phyloP scores from a whole-genome alignment of 2,329 filamentous ascomycete genomes.

The Aspergillus melleus region DNA sequence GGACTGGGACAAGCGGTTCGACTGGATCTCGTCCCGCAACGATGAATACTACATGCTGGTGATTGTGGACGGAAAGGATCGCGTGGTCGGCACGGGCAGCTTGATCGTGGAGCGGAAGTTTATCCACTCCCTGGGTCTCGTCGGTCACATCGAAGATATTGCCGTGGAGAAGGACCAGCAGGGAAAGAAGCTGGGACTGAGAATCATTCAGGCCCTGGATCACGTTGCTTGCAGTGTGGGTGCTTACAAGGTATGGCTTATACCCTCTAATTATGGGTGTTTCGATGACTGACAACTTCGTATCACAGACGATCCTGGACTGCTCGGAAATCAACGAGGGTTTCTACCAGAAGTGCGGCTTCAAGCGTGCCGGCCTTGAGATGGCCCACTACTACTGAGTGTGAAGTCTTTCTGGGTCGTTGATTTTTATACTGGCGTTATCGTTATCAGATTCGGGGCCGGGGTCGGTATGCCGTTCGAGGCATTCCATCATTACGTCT shows the following conservation, averaged over 20 bases:
- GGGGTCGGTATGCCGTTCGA: neutral
- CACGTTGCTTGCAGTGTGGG: slow-evolving; percentile 82
- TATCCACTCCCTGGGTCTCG: slow-evolving; percentile 52
- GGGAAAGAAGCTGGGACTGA: slow-evolving; percentile 91
- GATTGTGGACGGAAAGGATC: slow-evolving; percentile 69
- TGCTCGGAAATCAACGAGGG: slow-evolving; percentile 96
- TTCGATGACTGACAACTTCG: slow-evolving; percentile 13
- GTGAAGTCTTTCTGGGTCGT: neutral
- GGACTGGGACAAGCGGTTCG: slow-evolving; percentile 75
- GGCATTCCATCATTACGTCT: neutral
- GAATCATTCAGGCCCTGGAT: slow-evolving; percentile 92
- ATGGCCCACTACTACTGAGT: slow-evolving; percentile 88
- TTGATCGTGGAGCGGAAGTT: slow-evolving; percentile 88
- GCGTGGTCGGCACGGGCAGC: slow-evolving; percentile 86
- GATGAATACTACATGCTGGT: slow-evolving; percentile 85
- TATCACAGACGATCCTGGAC: slow-evolving; percentile 77
- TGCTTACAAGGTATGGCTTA: slow-evolving; percentile 73
- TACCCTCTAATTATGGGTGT: neutral
- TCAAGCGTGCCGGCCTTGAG: slow-evolving; percentile 85
- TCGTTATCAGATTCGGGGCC: neutral
- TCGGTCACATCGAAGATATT: slow-evolving; percentile 98
- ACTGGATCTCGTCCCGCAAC: slow-evolving; percentile 73
- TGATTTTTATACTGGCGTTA: slow-evolving; percentile 3
- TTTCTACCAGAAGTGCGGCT: slow-evolving; percentile 98
- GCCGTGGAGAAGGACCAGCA: slow-evolving; percentile 93